Conservation (phyloP, 202 grass and related monocot species). For the Eragrostis tef region DNA sequence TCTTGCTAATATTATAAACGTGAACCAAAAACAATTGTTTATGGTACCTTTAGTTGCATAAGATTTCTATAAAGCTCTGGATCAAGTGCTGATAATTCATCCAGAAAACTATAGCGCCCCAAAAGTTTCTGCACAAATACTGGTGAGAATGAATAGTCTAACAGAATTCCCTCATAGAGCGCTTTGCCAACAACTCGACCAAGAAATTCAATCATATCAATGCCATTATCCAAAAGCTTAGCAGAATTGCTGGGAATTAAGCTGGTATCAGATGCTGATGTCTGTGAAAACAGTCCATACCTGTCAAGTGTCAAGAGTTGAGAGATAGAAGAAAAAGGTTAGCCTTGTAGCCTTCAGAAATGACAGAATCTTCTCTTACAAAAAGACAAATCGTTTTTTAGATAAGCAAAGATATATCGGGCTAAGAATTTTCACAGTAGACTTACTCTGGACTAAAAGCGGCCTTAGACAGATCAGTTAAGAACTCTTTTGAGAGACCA, state of each 20-base stretch:
- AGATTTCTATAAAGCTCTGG: slow-evolving; percentile 90
- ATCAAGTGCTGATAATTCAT: slow-evolving; percentile 96
- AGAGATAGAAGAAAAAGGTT: slow-evolving; percentile 29
- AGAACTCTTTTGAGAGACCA: slow-evolving; percentile 94
- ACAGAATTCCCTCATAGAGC: slow-evolving; percentile 95
- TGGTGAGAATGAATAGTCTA: slow-evolving; percentile 92
- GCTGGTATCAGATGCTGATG: slow-evolving; percentile 76
- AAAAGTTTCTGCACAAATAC: slow-evolving; percentile 97
- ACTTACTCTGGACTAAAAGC: slow-evolving; percentile 89
- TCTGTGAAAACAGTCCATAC: slow-evolving; percentile 86
- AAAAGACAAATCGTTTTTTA: not conserved
- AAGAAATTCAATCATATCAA: slow-evolving; percentile 98
- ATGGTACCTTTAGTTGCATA: slow-evolving; percentile 89
- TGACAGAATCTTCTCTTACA: not conserved
- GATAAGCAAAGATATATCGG: not conserved
- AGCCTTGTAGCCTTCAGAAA: not conserved
- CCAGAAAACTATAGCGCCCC: slow-evolving; percentile 88
- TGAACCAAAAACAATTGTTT: slow-evolving; percentile 11
- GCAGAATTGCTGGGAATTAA: slow-evolving; percentile 94
- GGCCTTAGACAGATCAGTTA: slow-evolving; percentile 89
- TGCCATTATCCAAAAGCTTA: slow-evolving; percentile 81
- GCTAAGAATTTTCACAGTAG: slow-evolving; percentile 25
- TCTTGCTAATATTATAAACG: slow-evolving; percentile 17
- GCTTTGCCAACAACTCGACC: slow-evolving; percentile 90
- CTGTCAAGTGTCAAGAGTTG: slow-evolving; percentile 58